phyloP scores from a whole-genome alignment of 495 filamentous ascomycete species.

The Darksidea phi region DNA sequence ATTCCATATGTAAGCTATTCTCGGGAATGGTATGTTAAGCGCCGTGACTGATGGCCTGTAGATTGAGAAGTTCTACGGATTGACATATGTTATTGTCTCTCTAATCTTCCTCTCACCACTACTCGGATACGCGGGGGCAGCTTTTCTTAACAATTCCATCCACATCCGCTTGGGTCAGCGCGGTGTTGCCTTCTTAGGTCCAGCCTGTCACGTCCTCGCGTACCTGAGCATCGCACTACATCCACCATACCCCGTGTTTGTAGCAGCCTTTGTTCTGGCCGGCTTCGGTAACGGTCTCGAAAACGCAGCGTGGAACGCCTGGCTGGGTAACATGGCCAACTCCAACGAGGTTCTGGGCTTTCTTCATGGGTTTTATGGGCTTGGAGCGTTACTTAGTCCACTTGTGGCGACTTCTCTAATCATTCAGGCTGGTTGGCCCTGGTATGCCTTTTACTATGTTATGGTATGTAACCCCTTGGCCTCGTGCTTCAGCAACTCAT shows the following conservation, averaged over 20 bases:
- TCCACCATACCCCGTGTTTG: slow-evolving; percentile 58
- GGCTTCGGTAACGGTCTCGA: slow-evolving; percentile 62
- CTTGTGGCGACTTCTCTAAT: slow-evolving; percentile 57
- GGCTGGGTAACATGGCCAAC: slow-evolving; percentile 60
- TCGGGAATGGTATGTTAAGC: neutral
- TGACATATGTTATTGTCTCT: slow-evolving; percentile 58
- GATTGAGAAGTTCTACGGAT: slow-evolving; percentile 57
- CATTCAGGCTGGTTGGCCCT: slow-evolving; percentile 47
- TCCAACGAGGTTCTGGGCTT: slow-evolving; percentile 57
- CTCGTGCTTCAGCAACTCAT: slow-evolving; percentile 17
- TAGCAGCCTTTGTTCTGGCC: slow-evolving; percentile 56
- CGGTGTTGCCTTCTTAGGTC: slow-evolving; percentile 67
- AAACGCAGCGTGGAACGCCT: slow-evolving; percentile 64
- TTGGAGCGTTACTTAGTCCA: slow-evolving; percentile 56
- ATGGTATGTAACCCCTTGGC: slow-evolving; percentile 46
- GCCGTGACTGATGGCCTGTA: slow-evolving; percentile 36
- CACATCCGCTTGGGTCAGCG: slow-evolving; percentile 64
- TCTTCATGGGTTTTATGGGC: slow-evolving; percentile 57
- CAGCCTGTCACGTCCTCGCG: slow-evolving; percentile 61
- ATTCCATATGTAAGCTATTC: slow-evolving; percentile 50
- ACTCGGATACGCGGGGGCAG: slow-evolving; percentile 55
- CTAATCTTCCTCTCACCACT: slow-evolving; percentile 61
- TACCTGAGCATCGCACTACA: slow-evolving; percentile 58
- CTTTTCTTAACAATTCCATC: slow-evolving; percentile 56
- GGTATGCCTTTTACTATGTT: slow-evolving; percentile 61